Conservation (phyloP, 1,139 yeast species). For the Tardiomyces blankii region DNA sequence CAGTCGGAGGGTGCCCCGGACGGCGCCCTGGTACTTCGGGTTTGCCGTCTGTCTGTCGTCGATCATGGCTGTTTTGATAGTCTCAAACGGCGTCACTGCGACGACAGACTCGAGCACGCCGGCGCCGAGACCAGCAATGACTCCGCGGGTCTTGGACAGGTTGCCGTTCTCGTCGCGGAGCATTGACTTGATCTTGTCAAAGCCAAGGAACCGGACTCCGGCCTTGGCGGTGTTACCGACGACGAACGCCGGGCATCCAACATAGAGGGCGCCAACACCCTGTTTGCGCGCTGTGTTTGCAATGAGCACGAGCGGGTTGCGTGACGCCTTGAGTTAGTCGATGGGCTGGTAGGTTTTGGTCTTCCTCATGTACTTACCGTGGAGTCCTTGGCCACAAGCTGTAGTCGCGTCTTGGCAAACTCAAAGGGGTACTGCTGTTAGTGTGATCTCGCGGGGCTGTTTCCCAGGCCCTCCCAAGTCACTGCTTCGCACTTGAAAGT, state of each 20-base stretch:
- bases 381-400: conserved; percentile 61
- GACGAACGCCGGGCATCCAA: conserved; percentile 97
- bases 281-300: conserved; percentile 63
- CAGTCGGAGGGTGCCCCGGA: conserved; percentile 52
- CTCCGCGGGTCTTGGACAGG: conserved; percentile 82
- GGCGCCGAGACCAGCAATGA: conserved; percentile 91
- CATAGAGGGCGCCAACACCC: conserved; percentile 72
- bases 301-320: conserved; percentile 76
- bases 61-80: conserved; percentile 88
- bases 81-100: conserved; percentile 96
- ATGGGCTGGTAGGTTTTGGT: neutral
- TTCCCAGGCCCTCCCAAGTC: too few species aligned
- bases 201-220: conserved; percentile 84
- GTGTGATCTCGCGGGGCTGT: too few species aligned
- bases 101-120: conserved; percentile 84
- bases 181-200: conserved; percentile 70
- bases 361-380: conserved; percentile 17
- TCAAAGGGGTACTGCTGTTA: conserved; percentile 65
- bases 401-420: conserved; percentile 90
- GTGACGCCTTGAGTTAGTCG: conserved; percentile 28
- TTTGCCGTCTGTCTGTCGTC: conserved; percentile 73
- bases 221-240: conserved; percentile 96
- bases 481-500: too few species aligned
- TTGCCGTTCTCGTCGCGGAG: conserved; percentile 79
- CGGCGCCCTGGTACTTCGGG: conserved; percentile 64